Base-by-base conservation (phyloP, 352 stramenopile genomes). In the Phytophthora syringae region DNA sequence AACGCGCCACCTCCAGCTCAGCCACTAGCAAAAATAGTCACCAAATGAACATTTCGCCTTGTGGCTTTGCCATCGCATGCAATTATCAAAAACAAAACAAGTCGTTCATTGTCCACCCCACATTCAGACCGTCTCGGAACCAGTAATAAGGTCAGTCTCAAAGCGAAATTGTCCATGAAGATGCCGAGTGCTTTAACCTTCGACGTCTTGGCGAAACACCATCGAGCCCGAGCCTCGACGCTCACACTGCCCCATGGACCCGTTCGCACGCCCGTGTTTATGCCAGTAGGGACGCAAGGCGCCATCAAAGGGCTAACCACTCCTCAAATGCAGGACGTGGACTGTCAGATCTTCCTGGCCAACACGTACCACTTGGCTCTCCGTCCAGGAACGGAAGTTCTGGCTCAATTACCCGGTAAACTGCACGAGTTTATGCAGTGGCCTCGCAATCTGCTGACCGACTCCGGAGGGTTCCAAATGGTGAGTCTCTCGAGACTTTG, bases 401-500 rank as follows among this genome's bases (percentile, higher is more conserved):
- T 94, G n/a, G 79, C 69, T 13, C 76, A 92, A 49, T 72, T 98
- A 39, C 59, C 36, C 10, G 92, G 90, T 27, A 96, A 97, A 52
- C 76, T 99, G 27, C 97, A 99, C 79, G 85, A 96, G 55, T 99
- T 99, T 70, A 99, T 99, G 93, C 81, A 95, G 64, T 98, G 95
- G 93, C 69, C 79, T 30, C 76, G 85, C 37, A 97, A 98, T 71
- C 82, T 99, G 55, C 74, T 99, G 32, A 99, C 97, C 3, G 97
- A 99, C 80, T 98, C 87, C 36, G 97, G 97, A 51, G 97, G 97
- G 10, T 99, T 99, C 86, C 97, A 99, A 79, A 99, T 99, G 94
- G 95, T 99, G 60, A 97, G 87, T 48, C 80, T 99, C 32, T 88
- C 97, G 24, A 90, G 97, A 57, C 78, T 99, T n/a, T 97, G 94